Evolutionary conservation across 108 stramenopile species (phyloP), one percentile per base, ranked within the genome.

Genomic region (Seminavis robusta): DNA sequence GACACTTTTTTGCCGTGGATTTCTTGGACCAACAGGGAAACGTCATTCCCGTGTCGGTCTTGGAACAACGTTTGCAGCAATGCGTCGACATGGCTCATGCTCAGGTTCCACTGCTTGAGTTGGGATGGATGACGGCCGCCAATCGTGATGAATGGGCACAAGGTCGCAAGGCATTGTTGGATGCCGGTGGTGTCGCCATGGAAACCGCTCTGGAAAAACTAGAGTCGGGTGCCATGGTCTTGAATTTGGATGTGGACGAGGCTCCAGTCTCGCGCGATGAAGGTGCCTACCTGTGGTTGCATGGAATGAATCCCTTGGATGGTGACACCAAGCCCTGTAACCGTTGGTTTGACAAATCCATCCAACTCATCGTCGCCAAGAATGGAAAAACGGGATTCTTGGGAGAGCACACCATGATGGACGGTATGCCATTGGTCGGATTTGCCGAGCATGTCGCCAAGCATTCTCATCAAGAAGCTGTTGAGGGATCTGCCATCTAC

Each of bases 371-470:
- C 27, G 80, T 83, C 32, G 72, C 86, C 25, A 53, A 69, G n/a
- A 92, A 94, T 56, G 94, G 90, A 13, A 88, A 88, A 67, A 83
- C 83, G 29, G 93, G 90, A 23, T 47, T 92, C 65, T 36, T 76
- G 17, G 85, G 84, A 7, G 93, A 94, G 62, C 93, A 94, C 55
- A 82, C 82, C 51, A 91, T 91, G 91, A 92, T 92, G 91, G 94
- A 95, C 61, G 94, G 94, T 11, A 91, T 90, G 89, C 88, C 90
- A 13, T 71, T 88, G 5, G 79, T 91, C 20, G 55, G 65, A 27
- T 75, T 72, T 53, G 73, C 81, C 28, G 73, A 88, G 58, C 74
- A 75, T 38, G 59, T 87, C 38, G 76, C 79, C 15, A 76, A 71
- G 33, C n/a, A n/a, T n/a, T n/a, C n/a, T n/a, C n/a, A n/a, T 86